These are phyloP conservation scores for Wickerhamiella domercqiae DNA, from an alignment of 805 yeast genomes.

Conservation along the genomic window DNA sequence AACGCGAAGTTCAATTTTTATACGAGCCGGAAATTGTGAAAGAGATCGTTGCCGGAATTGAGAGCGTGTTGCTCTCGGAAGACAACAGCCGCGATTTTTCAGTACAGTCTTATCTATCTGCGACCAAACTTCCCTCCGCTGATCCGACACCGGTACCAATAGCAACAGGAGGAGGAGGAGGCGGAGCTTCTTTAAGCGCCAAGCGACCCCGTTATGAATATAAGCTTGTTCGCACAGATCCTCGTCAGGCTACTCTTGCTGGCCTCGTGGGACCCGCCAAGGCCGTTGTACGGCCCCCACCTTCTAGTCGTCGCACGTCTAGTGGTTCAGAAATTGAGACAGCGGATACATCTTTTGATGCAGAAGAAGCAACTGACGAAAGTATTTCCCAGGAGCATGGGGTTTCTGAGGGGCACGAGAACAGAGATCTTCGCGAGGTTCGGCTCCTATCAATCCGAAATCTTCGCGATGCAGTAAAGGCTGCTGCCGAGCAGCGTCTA, in stretches of 20 bases:
- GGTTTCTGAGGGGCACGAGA: too few relatives aligned
- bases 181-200: background rate
- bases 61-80: slow-evolving; percentile 34
- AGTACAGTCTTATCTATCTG: slow-evolving; percentile 30
- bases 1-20: slow-evolving; percentile 75
- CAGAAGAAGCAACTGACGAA: background rate
- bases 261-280: background rate
- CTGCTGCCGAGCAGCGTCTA: slow-evolving; percentile 33
- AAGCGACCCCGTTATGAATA: slow-evolving; percentile 36
- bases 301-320: too few relatives aligned
- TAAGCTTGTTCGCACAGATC: slow-evolving; percentile 57
- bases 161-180: background rate
- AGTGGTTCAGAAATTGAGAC: too few relatives aligned
- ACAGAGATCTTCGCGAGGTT: slow-evolving; percentile 3
- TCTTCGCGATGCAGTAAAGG: slow-evolving; percentile 38
- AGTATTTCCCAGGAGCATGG: background rate
- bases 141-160: background rate
- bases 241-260: slow-evolving; percentile 41
- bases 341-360: background rate
- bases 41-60: slow-evolving; percentile 34
- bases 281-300: background rate
- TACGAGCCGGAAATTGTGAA: slow-evolving; percentile 77
- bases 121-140: slow-evolving; percentile 28
- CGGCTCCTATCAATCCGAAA: slow-evolving; percentile 29
- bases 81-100: slow-evolving; percentile 58